Evolutionary conservation across 805 yeast species (phyloP), one percentile per base, ranked within the genome.

Genomic region (Candida michaelii): DNA sequence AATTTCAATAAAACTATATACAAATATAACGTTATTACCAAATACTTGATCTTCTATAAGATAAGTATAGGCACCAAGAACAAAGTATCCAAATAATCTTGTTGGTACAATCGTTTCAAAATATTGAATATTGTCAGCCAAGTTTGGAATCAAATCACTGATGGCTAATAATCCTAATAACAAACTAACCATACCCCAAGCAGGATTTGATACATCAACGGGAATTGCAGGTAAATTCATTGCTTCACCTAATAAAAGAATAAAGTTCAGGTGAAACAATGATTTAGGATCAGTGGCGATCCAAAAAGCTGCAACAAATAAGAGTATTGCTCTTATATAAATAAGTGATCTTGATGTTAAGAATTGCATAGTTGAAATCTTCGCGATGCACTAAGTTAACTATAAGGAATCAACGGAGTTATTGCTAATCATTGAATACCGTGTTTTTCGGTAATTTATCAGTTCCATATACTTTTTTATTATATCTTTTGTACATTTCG

Each of bases 1-100:
- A 24, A 83, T 73, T 58, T 85, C 93, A 48, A 77, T 53, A 47
- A 84, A 82, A 23, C 79, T 59, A 54, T 74, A 82, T 4, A 74
- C 64, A 48, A 85, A 82, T 3, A 82, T 76, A 35, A 79, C 63
- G 54, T 79, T 81, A 61, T 83, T 83, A 54, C 83, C 79, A n/a
- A 83, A 44, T 17, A 63, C 58, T 15, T 72, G 68, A 33, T 65
- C 58, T n/a, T 63, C 62, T 42, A 73, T 71, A 31, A 74, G 40
- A 53, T 79, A 80, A 18, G 81, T 60, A 48, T 70, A 71, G 3
- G 70, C 70, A 6, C 78, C 80, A 27, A 82, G 49, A 0, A 57
- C 51, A 50, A 85, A 83, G 51, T 67, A 76, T 7, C 71, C 30
- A 12, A 72, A 49, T 41, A 83, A 59, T 56, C 90, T 71, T 5